Percentiles rank a stretch among this genome's conserved stretches.
phyloP scores from a whole-genome alignment of 257 asterid genomes.

The Solanum ossicruentum region DNA sequence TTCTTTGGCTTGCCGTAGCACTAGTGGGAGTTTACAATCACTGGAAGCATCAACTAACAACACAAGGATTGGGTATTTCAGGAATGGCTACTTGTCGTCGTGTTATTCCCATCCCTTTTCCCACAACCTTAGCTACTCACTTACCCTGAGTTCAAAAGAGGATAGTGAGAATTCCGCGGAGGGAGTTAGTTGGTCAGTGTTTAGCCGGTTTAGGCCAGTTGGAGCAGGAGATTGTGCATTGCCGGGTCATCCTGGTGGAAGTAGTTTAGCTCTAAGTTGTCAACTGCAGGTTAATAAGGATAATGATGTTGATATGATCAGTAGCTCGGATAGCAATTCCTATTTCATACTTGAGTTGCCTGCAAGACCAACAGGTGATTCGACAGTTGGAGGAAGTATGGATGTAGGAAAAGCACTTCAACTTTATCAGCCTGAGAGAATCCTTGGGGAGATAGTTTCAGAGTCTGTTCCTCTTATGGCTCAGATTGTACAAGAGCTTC shows the following conservation, averaged over 20 bases:
- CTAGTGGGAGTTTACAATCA: constrained; percentile 54
- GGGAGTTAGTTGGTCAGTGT: constrained; percentile 87
- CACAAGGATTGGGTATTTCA: constrained; percentile 54
- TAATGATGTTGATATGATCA: constrained; percentile 40
- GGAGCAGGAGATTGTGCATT: constrained; percentile 74
- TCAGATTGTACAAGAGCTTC: constrained; percentile 58
- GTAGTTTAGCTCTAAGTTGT: constrained; percentile 26
- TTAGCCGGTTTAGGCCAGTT: constrained; percentile 74
- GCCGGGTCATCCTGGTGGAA: constrained; percentile 37
- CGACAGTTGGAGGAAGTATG: constrained; percentile 30
- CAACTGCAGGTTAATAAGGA: constrained; percentile 37
- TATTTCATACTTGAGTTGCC: constrained; percentile 79
- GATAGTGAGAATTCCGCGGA: constrained; percentile 46
- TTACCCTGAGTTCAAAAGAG: constrained; percentile 63
- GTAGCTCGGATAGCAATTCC: constrained; percentile 57
- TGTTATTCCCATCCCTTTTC: constrained; percentile 61
- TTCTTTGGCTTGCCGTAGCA: constrained; percentile 61
- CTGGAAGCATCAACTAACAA: constrained; percentile 53
- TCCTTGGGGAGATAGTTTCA: constrained; percentile 56
- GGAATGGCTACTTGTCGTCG: constrained; percentile 62
- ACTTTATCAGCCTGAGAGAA: constrained; percentile 45
- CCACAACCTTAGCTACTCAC: constrained; percentile 89
- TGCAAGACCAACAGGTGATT: constrained; percentile 52
- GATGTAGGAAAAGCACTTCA: constrained; percentile 29
- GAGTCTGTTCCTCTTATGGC: constrained; percentile 59